Conservation (phyloP, 331 rosid genomes). For the Stylosanthes scabra region DNA sequence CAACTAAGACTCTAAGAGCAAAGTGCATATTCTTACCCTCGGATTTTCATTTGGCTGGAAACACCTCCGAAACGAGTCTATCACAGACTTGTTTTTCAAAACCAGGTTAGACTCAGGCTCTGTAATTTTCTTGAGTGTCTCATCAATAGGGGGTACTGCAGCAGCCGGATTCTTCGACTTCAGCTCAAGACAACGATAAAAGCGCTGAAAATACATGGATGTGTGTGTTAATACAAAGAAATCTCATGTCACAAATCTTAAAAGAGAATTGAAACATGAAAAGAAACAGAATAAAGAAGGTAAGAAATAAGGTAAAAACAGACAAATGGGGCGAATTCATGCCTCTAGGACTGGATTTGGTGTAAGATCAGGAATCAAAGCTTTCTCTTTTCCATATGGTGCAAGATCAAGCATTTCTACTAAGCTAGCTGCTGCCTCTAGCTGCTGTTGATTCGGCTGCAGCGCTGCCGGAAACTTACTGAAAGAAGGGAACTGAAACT, state of each 20-base stretch:
- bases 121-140: constrained; percentile 75
- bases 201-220: constrained; percentile 62
- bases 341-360: constrained; percentile 93
- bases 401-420: constrained; percentile 81
- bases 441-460: constrained; percentile 77
- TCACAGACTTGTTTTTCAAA: constrained; percentile 54
- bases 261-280: constrained; percentile 17
- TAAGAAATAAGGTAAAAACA: constrained; percentile 20
- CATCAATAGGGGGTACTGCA: constrained; percentile 80
- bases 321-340: constrained; percentile 36
- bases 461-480: constrained; percentile 60
- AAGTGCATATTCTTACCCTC: constrained; percentile 48
- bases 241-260: background rate
- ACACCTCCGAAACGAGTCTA: constrained; percentile 51
- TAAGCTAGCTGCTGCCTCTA: constrained; percentile 77
- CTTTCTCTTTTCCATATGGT: constrained; percentile 67
- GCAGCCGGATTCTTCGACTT: constrained; percentile 79
- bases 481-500: constrained; percentile 87
- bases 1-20: background rate
- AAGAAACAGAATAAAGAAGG: background rate
- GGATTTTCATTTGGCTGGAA: constrained; percentile 75
- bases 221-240: background rate
- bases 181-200: constrained; percentile 70
- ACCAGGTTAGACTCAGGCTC: constrained; percentile 67
- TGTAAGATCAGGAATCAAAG: constrained; percentile 73